Base-by-base conservation (phyloP, 1,139 yeast species). In the Suhomyces taliae region DNA sequence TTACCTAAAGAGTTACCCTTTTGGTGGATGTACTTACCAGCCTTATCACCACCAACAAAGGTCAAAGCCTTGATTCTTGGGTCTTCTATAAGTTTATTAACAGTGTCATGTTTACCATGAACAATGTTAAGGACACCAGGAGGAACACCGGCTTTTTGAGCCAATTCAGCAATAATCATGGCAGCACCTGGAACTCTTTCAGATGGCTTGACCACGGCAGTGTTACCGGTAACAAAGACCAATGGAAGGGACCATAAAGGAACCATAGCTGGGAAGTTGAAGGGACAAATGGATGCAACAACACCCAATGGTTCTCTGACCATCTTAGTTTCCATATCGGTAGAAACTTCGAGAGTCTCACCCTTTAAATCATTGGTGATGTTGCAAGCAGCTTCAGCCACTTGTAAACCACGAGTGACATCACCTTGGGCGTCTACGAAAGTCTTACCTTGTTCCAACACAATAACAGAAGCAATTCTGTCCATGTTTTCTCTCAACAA, bases 251-350 rank as follows among this genome's bases (percentile, higher is more conserved):
- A 82, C 95, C 95, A 87, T 57, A 87, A 73, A 34, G 95, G 95
- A 50, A 87, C 88, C 93, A 87, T 86, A 39, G 90, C 93, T 29
- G 93, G 93, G 78, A 86, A 85, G 69, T 85, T 85, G 68, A 82
- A 82, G n/a, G 90, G 90, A 58, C 85, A 81, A 55, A 84, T 84
- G 26, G 88, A 84, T 7, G 85, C 88, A 50, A 83, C 78, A 19
- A 84, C 87, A 15, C 89, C 89, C 50, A 76, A 65, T 31, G 81
- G 81, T 58, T 77, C 81, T 57, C 93, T 79, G 57, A 83, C 75
- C 82, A 86, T 85, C 58, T 84, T 82, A 41, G 95, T 85, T 67
- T 85, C 91, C 91, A 87, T 87, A 60, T 85, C 87, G 34, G 75
- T 70, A 42, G 90, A 78, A 31, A 87, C 90, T 65, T 85, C 91